Base-by-base conservation (phyloP, 176 grass and related monocot genomes). In the Oryza glaberrima region DNA sequence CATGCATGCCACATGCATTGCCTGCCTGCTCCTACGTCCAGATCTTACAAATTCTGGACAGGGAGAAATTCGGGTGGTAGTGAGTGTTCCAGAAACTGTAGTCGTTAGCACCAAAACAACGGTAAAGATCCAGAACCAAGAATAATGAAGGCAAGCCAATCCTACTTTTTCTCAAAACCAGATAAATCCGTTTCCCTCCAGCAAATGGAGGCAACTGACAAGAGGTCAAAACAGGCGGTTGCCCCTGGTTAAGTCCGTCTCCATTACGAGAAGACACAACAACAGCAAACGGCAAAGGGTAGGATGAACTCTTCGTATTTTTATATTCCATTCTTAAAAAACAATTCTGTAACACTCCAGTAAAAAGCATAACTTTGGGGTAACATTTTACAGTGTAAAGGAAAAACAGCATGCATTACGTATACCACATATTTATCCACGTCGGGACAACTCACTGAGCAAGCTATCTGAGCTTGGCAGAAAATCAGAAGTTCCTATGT, bases 361-460 rank as follows among this genome's bases (percentile, higher is more conserved):
- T 9, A 58, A 58, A 56, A 58, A 58, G 6, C 17, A 58, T 58
- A 58, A 58, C 19, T 58, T 58, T 20, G 2, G 20, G 26, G 11
- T 51, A 83, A 52, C 7, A 76, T 49, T 48, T 65, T 36, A 77
- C 66, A 70, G 3, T 23, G 28, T 61, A 72, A 35, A 56, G 9
- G 66, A 81, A 30, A 58, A 58, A 41, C 51, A 88, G 70, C 48
- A 65, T 49, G 66, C 52, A 83, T 79, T 47, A 51, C 51, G 52
- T 54, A 36, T 58, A 58, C 23, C 23, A 67, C 1, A 43, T 30
- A 25, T 49, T 56, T 66, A 15, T 79, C 44, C 46, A 79, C 35
- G 36, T 41, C 14, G 7, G 72, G 58, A 30, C 23, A 11, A 19
- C 48, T 15, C 63, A 28, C 19, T 16, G 0, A 17, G 17, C 19